Percentiles rank a stretch among this genome's conserved stretches.
Evolutionary conservation across 805 yeast species (phyloP).

Genomic region (Wickerhamiella cacticola): DNA sequence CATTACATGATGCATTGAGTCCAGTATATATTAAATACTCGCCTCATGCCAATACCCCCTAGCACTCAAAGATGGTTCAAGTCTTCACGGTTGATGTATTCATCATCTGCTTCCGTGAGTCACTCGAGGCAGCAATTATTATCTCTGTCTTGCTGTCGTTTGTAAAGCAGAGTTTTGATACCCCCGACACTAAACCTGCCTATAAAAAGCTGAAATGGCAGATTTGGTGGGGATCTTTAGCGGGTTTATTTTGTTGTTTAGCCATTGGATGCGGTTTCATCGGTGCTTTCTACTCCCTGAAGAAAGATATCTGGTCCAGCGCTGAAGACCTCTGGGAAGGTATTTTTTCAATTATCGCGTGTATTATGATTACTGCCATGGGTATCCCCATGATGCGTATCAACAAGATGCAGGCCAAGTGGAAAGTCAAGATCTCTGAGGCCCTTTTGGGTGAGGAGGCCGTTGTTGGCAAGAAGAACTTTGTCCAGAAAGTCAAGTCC

Average conservation of each 20-base stretch:
- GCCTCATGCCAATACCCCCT: background rate
- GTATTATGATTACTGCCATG: constrained; percentile 80
- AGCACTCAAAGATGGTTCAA: constrained; percentile 32
- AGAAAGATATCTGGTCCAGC: constrained; percentile 69
- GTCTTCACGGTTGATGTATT: constrained; percentile 58
- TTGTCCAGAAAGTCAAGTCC: constrained; percentile 15
- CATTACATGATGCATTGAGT: constrained; percentile 8
- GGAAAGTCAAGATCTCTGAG: constrained; percentile 89
- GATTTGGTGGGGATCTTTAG: constrained; percentile 71
- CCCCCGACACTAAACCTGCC: constrained; percentile 30
- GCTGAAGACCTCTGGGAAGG: constrained; percentile 98
- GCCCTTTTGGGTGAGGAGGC: constrained; percentile 42
- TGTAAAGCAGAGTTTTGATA: constrained; percentile 76
- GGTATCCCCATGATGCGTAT: constrained; percentile 94
- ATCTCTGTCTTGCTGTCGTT: constrained; percentile 87
- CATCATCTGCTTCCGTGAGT: constrained; percentile 86
- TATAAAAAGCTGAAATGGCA: constrained; percentile 58
- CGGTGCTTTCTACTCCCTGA: constrained; percentile 77
- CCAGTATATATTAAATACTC: background rate
- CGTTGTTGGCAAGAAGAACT: constrained; percentile 3
- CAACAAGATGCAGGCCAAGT: constrained; percentile 91
- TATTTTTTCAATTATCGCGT: constrained; percentile 79
- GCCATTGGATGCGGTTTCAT: constrained; percentile 85
- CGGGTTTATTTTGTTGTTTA: constrained; percentile 70
- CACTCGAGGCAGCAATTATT: constrained; percentile 83